Percentiles rank a stretch among this genome's conserved stretches.
These are phyloP conservation scores for Sutorius eximius DNA, from an alignment of 1,284 basidiomycete genomes.

Conservation along the genomic window DNA sequence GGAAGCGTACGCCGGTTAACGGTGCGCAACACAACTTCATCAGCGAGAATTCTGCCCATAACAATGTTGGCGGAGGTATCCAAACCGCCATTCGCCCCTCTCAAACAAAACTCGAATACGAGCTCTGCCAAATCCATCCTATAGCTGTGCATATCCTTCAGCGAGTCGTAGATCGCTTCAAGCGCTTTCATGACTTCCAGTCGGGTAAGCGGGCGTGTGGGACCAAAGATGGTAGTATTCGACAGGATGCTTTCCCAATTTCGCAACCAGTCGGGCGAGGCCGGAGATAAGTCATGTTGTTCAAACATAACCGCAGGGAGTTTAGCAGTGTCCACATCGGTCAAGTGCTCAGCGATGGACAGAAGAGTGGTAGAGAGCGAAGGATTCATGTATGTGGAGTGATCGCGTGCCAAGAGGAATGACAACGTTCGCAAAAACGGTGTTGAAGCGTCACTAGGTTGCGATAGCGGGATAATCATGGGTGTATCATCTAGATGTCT, in stretches of 20 bases:
- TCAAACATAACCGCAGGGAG: conserved; percentile 60
- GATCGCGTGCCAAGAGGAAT: conserved; percentile 60
- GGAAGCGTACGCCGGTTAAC: conserved; percentile 37
- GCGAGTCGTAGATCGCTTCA: conserved; percentile 55
- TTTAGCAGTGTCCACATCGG: conserved; percentile 60
- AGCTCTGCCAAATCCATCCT: conserved; percentile 59
- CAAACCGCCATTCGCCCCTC: conserved; percentile 35
- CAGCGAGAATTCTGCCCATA: conserved; percentile 62
- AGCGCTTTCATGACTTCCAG: conserved; percentile 55
- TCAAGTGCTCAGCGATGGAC: conserved; percentile 59
- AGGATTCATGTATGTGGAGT: conserved; percentile 54
- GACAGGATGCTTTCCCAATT: conserved; percentile 61
- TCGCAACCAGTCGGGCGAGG: conserved; percentile 63
- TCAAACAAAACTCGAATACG: conserved; percentile 54
- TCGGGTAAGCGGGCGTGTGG: conserved; percentile 54
- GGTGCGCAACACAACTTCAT: conserved; percentile 57
- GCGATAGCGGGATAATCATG: conserved; percentile 53
- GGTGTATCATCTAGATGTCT: conserved; percentile 57
- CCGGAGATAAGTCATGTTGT: conserved; percentile 66
- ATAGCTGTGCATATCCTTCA: conserved; percentile 68
- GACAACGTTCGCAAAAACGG: conserved; percentile 59
- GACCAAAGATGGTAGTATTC: conserved; percentile 49
- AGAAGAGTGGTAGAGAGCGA: conserved; percentile 63
- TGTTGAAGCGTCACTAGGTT: conserved; percentile 51
- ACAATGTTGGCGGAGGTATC: conserved; percentile 43